Percentiles rank a stretch among this genome's conserved stretches.
Conservation (phyloP, 2,329 filamentous ascomycete genomes). For the Penicillium sp. region DNA sequence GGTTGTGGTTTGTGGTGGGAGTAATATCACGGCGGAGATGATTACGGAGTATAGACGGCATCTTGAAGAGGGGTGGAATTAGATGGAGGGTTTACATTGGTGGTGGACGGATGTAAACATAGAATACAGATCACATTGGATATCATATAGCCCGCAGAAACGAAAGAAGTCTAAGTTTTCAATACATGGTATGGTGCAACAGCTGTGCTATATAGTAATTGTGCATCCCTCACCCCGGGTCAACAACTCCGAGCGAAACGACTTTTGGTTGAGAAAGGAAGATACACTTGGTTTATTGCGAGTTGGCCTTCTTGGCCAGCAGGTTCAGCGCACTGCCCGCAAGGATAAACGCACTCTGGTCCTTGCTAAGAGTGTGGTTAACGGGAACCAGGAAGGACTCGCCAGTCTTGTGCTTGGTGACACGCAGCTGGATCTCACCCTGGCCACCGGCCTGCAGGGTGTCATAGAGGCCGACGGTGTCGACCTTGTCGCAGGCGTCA, state of each 20-base stretch:
- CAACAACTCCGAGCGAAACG: constrained; percentile 21
- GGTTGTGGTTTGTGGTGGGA: constrained; percentile 43
- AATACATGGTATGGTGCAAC: constrained; percentile 9
- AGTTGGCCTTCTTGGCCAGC: constrained; percentile 59
- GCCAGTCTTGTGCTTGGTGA: constrained; percentile 58
- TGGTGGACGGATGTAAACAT: constrained; percentile 1
- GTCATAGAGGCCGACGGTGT: constrained; percentile 76
- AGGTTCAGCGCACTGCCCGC: constrained; percentile 92
- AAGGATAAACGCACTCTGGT: constrained; percentile 87
- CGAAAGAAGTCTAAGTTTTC: constrained; percentile 15
- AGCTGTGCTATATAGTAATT: constrained; percentile 11
- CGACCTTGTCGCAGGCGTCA: constrained; percentile 74
- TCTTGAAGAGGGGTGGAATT: not conserved
- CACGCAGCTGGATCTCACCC: constrained; percentile 68
- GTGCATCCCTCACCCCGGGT: constrained; percentile 12
- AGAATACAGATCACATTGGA: constrained; percentile 29
- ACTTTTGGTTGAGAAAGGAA: constrained; percentile 11
- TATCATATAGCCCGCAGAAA: constrained; percentile 24
- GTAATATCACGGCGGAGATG: constrained; percentile 50
- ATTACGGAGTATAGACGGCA: constrained; percentile 44
- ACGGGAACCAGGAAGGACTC: constrained; percentile 67
- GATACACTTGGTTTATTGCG: constrained; percentile 6
- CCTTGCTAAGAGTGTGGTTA: constrained; percentile 81
- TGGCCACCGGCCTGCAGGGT: constrained; percentile 73
- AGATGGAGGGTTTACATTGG: not conserved